Evolutionary conservation across 2,329 filamentous ascomycete species (phyloP).

Genomic region (Aspergillus sergii): DNA sequence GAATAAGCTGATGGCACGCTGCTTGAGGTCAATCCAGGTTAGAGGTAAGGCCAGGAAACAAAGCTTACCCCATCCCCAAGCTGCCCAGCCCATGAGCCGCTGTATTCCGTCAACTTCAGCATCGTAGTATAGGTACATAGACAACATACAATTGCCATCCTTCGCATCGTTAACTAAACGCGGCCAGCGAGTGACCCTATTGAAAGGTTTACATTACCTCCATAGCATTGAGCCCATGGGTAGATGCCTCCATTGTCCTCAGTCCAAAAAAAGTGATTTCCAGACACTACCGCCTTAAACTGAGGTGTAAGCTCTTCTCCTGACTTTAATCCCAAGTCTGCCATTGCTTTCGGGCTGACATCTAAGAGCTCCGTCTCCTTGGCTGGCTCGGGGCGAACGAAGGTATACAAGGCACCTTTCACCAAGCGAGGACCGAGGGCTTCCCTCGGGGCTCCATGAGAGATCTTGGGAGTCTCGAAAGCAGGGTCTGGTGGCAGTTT

Average conservation of each 20-base stretch:
- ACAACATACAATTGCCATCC: constrained; percentile 53
- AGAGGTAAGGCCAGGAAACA: neutral
- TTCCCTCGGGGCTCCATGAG: constrained; percentile 77
- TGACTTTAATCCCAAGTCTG: constrained; percentile 73
- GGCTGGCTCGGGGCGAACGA: constrained; percentile 77
- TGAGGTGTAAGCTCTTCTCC: constrained; percentile 71
- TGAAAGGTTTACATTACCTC: constrained; percentile 65
- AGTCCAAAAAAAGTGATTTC: constrained; percentile 79
- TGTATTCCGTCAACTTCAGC: constrained; percentile 39
- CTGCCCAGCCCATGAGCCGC: constrained; percentile 90
- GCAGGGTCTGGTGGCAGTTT: constrained; percentile 73
- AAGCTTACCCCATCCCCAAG: constrained; percentile 74
- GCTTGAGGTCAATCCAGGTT: constrained; percentile 8
- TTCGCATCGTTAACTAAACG: constrained; percentile 25
- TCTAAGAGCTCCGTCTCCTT: constrained; percentile 77
- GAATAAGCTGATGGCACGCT: constrained; percentile 87
- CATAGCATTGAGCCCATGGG: constrained; percentile 98
- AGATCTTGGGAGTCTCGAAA: constrained; percentile 78
- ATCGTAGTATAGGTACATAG: neutral
- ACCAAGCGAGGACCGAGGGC: constrained; percentile 80
- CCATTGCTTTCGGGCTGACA: constrained; percentile 76
- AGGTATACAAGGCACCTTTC: constrained; percentile 83
- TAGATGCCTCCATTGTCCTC: constrained; percentile 78
- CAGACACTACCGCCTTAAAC: constrained; percentile 76
- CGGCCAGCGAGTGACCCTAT: neutral